A percentile compares a stretch with the other conserved stretches of the same genome.
Evolutionary conservation across 306 rosid genomes (phyloP).

Genomic region (Vigna unguiculata): DNA sequence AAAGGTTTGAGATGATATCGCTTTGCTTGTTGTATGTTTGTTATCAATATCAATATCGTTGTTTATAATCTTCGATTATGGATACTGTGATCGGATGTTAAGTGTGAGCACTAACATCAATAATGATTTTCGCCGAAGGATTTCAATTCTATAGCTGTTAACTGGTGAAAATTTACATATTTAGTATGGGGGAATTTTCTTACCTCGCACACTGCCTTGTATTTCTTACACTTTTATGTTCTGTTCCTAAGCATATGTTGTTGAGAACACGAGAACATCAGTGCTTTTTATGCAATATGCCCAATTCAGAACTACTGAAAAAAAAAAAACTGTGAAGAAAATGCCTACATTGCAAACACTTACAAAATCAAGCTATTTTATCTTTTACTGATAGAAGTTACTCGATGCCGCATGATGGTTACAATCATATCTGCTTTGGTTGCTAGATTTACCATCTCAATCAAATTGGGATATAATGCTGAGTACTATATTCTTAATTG

Average conservation of each 20-base stretch:
- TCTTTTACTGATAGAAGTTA: not conserved
- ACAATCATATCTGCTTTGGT: too few relatives aligned
- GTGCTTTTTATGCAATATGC: too few relatives aligned
- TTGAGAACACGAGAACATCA: too few relatives aligned
- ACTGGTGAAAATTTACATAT: not conserved
- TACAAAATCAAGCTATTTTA: too few relatives aligned
- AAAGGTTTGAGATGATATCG: not conserved
- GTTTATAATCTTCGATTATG: not conserved
- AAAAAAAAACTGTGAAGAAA: not conserved
- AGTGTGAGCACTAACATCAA: slow-evolving; percentile 10
- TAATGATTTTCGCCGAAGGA: slow-evolving; percentile 11
- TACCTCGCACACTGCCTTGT: not conserved
- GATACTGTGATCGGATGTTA: not conserved
- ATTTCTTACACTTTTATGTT: too few relatives aligned
- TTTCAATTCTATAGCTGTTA: not conserved
- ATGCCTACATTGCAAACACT: not conserved
- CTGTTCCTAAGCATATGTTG: too few relatives aligned
- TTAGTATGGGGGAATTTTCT: not conserved
- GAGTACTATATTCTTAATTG: too few relatives aligned
- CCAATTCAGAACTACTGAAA: not conserved
- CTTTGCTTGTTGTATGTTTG: slow-evolving; percentile 6
- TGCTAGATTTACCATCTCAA: too few relatives aligned
- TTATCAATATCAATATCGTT: not conserved
- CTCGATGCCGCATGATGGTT: not conserved
- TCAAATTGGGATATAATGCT: too few relatives aligned